phyloP scores from a whole-genome alignment of 345 rosid genomes.

The Laguncularia racemosa region DNA sequence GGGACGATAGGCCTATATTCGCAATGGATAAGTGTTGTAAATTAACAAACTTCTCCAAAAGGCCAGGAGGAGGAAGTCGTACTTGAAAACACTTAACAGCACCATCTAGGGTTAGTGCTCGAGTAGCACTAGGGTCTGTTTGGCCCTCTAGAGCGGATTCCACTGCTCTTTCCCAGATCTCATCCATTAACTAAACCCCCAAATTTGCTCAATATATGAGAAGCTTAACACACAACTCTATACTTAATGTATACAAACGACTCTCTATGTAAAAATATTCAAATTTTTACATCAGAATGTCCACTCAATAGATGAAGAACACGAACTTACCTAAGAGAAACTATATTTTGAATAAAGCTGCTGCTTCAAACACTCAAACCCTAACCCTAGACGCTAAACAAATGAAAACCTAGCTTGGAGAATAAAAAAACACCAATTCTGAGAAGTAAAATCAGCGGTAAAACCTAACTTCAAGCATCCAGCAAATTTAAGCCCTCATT shows the following conservation, averaged over 20 bases:
- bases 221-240: not conserved
- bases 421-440: too few species aligned
- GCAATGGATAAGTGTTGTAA: constrained; percentile 68
- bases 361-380: too few species aligned
- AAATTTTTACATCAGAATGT: too few species aligned
- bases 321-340: too few species aligned
- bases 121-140: constrained; percentile 32
- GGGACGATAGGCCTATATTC: constrained; percentile 50
- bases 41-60: constrained; percentile 51
- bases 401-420: too few species aligned
- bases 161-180: constrained; percentile 80
- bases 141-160: constrained; percentile 59
- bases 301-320: too few species aligned
- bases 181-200: constrained; percentile 40
- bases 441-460: not conserved
- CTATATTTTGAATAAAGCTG: too few species aligned
- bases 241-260: too few species aligned
- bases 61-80: constrained; percentile 39
- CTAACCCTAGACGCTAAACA: too few species aligned
- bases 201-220: not conserved
- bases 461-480: not conserved
- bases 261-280: too few species aligned
- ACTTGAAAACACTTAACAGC: constrained; percentile 70
- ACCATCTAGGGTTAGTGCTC: constrained; percentile 59
- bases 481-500: not conserved